Evolutionary conservation across 176 grass and related monocot genomes (phyloP).

Genomic region (Aegilops sharonensis): DNA sequence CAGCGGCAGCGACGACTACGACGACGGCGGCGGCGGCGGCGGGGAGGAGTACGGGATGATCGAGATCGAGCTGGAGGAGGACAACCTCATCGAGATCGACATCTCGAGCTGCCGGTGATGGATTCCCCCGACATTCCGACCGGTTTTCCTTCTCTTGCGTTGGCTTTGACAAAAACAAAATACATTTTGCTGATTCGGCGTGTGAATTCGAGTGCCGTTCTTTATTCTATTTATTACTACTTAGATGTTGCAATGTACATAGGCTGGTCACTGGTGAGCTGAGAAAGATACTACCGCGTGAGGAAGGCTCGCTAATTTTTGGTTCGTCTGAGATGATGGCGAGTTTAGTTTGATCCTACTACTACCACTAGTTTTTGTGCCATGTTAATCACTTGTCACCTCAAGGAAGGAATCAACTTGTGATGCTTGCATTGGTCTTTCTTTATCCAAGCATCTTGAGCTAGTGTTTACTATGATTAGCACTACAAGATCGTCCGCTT

Average conservation of each 20-base stretch:
- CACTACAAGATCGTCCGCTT: neutral
- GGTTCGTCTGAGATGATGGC: neutral
- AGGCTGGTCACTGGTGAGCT: neutral
- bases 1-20: neutral
- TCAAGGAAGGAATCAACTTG: neutral
- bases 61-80: slow-evolving; percentile 71
- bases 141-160: neutral
- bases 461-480: neutral
- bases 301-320: slow-evolving; percentile 23
- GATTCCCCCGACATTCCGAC: neutral
- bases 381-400: neutral
- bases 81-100: slow-evolving; percentile 82
- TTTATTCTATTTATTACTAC: neutral
- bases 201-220: slow-evolving; percentile 26
- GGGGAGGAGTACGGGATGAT: slow-evolving; percentile 43
- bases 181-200: slow-evolving; percentile 18
- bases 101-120: slow-evolving; percentile 59
- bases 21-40: neutral
- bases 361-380: neutral
- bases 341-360: neutral
- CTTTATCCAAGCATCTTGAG: neutral
- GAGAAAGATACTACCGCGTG: slow-evolving; percentile 9
- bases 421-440: slow-evolving; percentile 7
- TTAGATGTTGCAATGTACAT: slow-evolving; percentile 41
- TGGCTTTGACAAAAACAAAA: slow-evolving; percentile 10